Evolutionary conservation across 2,329 filamentous ascomycete genomes (phyloP), one percentile per base, ranked within the genome.

Genomic region (Leptosphaerulina australis): DNA sequence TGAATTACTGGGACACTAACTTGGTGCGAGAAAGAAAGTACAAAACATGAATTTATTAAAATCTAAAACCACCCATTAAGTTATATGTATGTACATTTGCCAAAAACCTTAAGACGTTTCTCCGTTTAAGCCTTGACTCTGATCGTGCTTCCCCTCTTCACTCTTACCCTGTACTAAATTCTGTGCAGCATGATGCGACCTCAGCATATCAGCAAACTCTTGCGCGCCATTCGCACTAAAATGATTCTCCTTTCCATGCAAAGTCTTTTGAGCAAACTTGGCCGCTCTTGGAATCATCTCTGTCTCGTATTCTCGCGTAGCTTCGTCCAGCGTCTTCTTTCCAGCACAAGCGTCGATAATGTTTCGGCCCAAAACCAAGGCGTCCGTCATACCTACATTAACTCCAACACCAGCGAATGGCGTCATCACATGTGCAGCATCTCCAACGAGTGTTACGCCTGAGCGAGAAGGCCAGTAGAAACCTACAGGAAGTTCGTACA

Each of bases 371-470:
- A 86, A 72, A 17, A 76, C 66, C 53, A 80, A 64, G 6, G 82
- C 77, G 63, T 86, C 83, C 36, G 77, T 74, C 64, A 87, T 76
- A 1, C 76, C 82, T 15, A 79, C 70, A 59, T 86, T 86, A 20
- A 85, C 82, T 2, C 83, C 83, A 49, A 83, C 82, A 4, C 83
- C 83, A 1, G 79, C 80, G 54, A 80, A 83, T 0, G 81, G 80
- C 0, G 79, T 77, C 81, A 84, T 83, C 17, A 84, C 60, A 64
- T 86, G 83, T 6, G 83, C 83, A 0, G 83, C 80, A 57, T 86
- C 83, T 4, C 84, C 84, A 20, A 85, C 73, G 11, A 84, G 61
- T 0, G 83, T 84, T 4, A 81, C 61, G 0, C 82, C 81, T 5
- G 69, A 63, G 14, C 69, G 70, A 37, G 79, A 74, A 30, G 73